These are phyloP conservation scores for Mycena kentingensis DNA, from an alignment of 768 basidiomycete genomes.

Conservation along the genomic window DNA sequence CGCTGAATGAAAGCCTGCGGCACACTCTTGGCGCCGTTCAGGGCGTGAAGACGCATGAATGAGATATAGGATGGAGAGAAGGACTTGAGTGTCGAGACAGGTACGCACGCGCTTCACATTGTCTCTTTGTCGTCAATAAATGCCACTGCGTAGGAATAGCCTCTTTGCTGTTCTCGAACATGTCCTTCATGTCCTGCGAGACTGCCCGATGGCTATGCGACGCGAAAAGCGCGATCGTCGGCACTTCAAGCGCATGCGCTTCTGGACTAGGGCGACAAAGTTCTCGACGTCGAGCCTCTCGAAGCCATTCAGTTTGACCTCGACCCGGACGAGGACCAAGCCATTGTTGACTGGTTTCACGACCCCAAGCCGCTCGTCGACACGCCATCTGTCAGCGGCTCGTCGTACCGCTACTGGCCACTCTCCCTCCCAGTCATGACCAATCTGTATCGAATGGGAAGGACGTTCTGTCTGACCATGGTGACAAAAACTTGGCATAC, in stretches of 20 bases:
- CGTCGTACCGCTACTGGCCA: constrained; percentile 92
- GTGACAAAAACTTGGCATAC: constrained; percentile 88
- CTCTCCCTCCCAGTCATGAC: constrained; percentile 94
- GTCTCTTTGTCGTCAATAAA: too few species aligned
- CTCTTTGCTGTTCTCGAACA: too few species aligned
- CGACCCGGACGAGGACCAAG: constrained; percentile 86
- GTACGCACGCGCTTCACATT: too few species aligned
- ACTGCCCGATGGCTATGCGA: constrained; percentile 99
- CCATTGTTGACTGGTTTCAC: constrained; percentile 98
- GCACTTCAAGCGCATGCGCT: constrained; percentile 99
- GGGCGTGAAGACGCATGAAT: too few species aligned
- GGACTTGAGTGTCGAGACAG: too few species aligned
- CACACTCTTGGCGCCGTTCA: too few species aligned
- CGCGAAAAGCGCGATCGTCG: constrained; percentile 97
- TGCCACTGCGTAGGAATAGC: too few species aligned
- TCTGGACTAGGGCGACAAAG: constrained; percentile 99
- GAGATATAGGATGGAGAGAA: too few species aligned
- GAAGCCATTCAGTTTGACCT: constrained; percentile 97
- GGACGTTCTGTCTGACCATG: constrained; percentile 93
- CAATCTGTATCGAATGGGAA: constrained; percentile 92
- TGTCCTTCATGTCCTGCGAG: too few species aligned
- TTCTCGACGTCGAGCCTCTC: constrained; percentile 95
- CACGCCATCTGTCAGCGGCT: constrained; percentile 86
- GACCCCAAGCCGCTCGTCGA: constrained; percentile 94
- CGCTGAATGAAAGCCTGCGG: too few species aligned